Conservation (phyloP, 2,329 filamentous ascomycete species). For the Beauveria brongniartii region DNA sequence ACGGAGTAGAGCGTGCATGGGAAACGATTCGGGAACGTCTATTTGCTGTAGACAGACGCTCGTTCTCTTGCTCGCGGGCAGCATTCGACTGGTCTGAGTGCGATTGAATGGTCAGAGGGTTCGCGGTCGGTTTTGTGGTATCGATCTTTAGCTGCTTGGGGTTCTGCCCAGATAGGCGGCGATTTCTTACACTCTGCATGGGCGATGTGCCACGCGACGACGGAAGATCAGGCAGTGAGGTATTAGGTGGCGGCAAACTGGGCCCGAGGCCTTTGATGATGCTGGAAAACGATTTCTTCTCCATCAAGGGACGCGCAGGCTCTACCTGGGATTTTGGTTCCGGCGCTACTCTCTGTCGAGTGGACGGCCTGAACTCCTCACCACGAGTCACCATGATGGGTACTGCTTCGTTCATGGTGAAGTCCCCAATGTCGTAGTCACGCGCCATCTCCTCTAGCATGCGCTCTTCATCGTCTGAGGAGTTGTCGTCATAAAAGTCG, state of each 20-base stretch:
- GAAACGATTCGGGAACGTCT: neutral
- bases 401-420: conserved; percentile 49
- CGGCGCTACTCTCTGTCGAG: conserved; percentile 47
- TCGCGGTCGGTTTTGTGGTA: conserved; percentile 40
- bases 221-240: conserved; percentile 38
- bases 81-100: neutral
- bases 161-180: conserved; percentile 74
- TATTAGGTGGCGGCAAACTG: conserved; percentile 40
- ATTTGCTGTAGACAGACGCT: neutral
- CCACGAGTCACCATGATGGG: conserved; percentile 37
- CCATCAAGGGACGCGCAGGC: conserved; percentile 57
- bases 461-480: conserved; percentile 65
- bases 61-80: neutral
- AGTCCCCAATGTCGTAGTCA: conserved; percentile 75
- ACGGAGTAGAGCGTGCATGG: conserved; percentile 2
- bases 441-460: conserved; percentile 82
- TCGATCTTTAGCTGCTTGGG: conserved; percentile 83
- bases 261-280: conserved; percentile 18
- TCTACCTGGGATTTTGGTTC: conserved; percentile 40
- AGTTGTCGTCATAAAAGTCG: conserved; percentile 56
- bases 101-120: conserved; percentile 13
- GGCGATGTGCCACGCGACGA: conserved; percentile 24
- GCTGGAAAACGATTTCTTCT: conserved; percentile 33
- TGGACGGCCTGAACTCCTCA: conserved; percentile 42
- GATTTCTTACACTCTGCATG: conserved; percentile 55